Evolutionary conservation across 495 filamentous ascomycete species (phyloP), one percentile per base, ranked within the genome.

Genomic region (Aspergillus funiculosus): DNA sequence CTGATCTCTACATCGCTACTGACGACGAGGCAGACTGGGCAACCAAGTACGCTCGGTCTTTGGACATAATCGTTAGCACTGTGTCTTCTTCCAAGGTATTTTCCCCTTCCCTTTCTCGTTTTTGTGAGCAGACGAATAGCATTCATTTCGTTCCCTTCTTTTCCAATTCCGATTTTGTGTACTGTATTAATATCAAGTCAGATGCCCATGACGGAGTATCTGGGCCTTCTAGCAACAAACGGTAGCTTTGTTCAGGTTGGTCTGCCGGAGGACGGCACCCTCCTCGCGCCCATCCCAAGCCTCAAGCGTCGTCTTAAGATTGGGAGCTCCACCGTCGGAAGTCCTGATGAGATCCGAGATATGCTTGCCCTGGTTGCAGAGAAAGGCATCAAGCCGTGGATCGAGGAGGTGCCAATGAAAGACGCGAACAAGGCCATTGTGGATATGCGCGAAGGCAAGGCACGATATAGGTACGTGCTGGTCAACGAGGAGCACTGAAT

Each of bases 221-320:
- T 95, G 13, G 50, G 63, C 19, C 75, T 94, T 4, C 69, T 94
- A 27, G 72, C 77, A 31, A 73, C 76, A 13, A 73, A 80, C 32
- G 88, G 89, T 11, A 72, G 69, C n/a, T 82, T 92, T 49, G 79
- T 94, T 35, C 87, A 94, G 64, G 85, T 94, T 27, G 89, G 89
- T 32, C 72, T 77, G 8, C 78, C 80, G 1, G 78, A 85, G 53
- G 83, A 84, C 41, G 81, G 87, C 5, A 64, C 66, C 0, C 72
- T 94, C 52, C 71, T 60, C 41, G 80, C 78, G 1, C 64, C 65
- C n/a, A 81, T 89, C 38, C 52, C 73, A 0, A 60, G 85, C 4
- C 78, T 94, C 35, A 64, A 54, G 35, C 87, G 82, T 57, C 79
- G 80, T 0, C 54, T 78, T 26, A 88, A 79, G 62, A 62, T 94